Evolutionary conservation across 176 grass and related monocot genomes (phyloP).

Genomic region (Aegilops bicornis): DNA sequence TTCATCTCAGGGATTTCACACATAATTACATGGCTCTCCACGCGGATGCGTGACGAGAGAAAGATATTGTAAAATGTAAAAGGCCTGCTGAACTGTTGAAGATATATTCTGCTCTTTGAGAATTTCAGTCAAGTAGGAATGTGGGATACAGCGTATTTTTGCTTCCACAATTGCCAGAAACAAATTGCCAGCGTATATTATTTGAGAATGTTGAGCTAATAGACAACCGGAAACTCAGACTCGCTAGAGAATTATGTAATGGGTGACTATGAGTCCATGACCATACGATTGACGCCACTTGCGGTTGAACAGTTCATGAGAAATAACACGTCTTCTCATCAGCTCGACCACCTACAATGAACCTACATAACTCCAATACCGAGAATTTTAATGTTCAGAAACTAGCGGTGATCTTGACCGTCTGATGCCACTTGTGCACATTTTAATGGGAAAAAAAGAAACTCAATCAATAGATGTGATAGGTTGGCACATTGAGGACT

Average conservation of each 20-base stretch:
- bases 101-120: background rate
- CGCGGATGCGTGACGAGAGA: background rate
- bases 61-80: background rate
- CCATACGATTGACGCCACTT: background rate
- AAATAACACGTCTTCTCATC: background rate
- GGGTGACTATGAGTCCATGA: background rate
- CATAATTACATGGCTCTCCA: background rate
- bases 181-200: too few relatives aligned
- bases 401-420: background rate
- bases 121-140: too few relatives aligned
- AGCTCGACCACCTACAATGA: background rate
- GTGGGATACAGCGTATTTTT: background rate
- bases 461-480: background rate
- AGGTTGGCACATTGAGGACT: slow-evolving; percentile 26
- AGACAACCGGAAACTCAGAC: background rate
- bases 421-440: slow-evolving; percentile 23
- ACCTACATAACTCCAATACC: background rate
- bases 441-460: slow-evolving; percentile 8
- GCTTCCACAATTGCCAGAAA: background rate
- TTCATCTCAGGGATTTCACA: background rate
- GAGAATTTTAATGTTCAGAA: background rate
- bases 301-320: background rate
- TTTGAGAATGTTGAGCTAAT: background rate
- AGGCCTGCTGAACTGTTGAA: background rate
- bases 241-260: slow-evolving; percentile 1